These are phyloP conservation scores for Erodium maritimum DNA, from an alignment of 345 rosid species.

Conservation along the genomic window DNA sequence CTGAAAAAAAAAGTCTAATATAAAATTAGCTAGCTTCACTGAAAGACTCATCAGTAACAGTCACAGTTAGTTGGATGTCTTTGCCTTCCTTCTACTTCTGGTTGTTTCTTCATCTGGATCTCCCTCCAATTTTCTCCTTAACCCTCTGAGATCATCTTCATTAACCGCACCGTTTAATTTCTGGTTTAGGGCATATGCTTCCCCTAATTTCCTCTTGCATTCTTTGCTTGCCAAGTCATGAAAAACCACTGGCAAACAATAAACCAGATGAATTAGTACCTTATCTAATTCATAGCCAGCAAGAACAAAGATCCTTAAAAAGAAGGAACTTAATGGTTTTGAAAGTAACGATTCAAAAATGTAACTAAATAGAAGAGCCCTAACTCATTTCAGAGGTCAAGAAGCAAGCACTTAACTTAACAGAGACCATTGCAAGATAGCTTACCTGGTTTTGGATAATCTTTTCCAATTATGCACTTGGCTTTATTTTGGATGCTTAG, in stretches of 20 bases:
- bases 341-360: background rate
- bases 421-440: background rate
- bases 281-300: background rate
- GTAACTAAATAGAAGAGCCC: background rate
- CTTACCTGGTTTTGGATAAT: conserved; percentile 83
- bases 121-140: conserved; percentile 49
- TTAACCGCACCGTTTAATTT: conserved; percentile 38
- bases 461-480: conserved; percentile 72
- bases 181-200: conserved; percentile 61
- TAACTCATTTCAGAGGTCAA: no score
- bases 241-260: conserved; percentile 45
- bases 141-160: conserved; percentile 40
- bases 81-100: conserved; percentile 21
- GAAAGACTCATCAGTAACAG: no score
- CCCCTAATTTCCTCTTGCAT: conserved; percentile 66
- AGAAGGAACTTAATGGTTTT: background rate
- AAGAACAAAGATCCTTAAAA: background rate
- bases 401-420: no score
- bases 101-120: conserved; percentile 22
- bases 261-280: background rate
- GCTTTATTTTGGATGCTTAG: conserved; percentile 64
- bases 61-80: conserved; percentile 12
- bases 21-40: no score
- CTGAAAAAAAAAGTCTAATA: no score
- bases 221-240: conserved; percentile 86